Evolutionary conservation across 768 basidiomycete species (phyloP).

Genomic region (Lactarius hengduanensis): DNA sequence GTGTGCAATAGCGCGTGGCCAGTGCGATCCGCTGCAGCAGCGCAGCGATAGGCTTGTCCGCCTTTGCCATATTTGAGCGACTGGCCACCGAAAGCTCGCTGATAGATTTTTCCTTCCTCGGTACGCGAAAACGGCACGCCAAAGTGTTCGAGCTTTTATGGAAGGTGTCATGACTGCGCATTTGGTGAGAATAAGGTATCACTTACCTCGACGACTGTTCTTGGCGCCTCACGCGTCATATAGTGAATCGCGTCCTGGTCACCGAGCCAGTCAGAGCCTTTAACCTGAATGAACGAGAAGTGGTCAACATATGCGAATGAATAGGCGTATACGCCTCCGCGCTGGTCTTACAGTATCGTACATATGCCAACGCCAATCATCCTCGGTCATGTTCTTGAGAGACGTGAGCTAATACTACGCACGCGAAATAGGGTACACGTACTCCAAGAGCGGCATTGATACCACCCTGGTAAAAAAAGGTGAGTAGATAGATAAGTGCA

Average conservation of each 20-base stretch:
- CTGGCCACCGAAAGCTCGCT: slow-evolving; percentile 98
- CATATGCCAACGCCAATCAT: slow-evolving; percentile 99
- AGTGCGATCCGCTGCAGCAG: slow-evolving; percentile 97
- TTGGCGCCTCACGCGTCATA: slow-evolving; percentile 97
- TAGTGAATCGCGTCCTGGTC: slow-evolving; percentile 99
- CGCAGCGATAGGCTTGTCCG: slow-evolving; percentile 98
- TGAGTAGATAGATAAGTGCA: neutral
- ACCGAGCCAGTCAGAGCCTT: slow-evolving; percentile 99
- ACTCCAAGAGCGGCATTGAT: slow-evolving; percentile 97
- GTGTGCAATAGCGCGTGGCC: slow-evolving; percentile 98
- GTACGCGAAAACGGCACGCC: slow-evolving; percentile 99
- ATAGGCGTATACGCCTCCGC: neutral
- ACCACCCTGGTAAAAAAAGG: slow-evolving; percentile 62
- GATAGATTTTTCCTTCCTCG: slow-evolving; percentile 98
- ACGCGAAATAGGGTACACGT: slow-evolving; percentile 35
- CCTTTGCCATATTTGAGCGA: slow-evolving; percentile 97
- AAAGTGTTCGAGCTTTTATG: slow-evolving; percentile 89
- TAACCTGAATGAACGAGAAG: slow-evolving; percentile 58
- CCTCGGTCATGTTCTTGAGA: slow-evolving; percentile 94
- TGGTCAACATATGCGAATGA: neutral
- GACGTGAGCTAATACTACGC: slow-evolving; percentile 7
- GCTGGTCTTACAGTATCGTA: slow-evolving; percentile 76
- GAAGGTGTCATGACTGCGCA: slow-evolving; percentile 5
- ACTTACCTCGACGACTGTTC: slow-evolving; percentile 85
- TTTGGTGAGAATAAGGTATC: neutral